Base-by-base conservation (phyloP, 2,329 filamentous ascomycete species). In the Colletotrichum gigasporum region DNA sequence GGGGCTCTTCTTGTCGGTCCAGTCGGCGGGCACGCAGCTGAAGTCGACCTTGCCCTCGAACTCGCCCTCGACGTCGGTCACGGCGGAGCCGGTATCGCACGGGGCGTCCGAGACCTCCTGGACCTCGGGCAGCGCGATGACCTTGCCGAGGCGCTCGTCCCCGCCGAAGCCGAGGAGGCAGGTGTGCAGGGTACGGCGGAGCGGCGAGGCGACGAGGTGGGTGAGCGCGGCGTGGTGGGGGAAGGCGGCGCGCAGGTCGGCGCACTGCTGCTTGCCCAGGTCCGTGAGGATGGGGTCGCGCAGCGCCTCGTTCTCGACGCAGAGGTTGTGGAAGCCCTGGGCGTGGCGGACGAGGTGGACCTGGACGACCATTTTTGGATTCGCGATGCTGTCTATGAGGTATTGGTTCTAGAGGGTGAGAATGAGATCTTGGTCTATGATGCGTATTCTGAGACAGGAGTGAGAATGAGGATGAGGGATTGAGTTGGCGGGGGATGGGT, bases 321-420 rank as follows among this genome's bases (percentile, higher is more conserved):
- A 83, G 72, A 96, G 85, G 77, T 97, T 97, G 84, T 97, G 94
- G 74, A 87, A 88, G 78, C 93, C 94, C 79, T 93, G 83, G 11
- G 90, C 91, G 76, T 93, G 91, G 77, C 91, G 90, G 71, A 93
- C 86, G 69, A 91, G 82, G 76, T 91, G 87, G 68, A 92, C 80
- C 42, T 82, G 86, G 24, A 83, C 81, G 2, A 81, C 74, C 84
- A 87, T 86, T 54, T 39, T 73, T 22, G 30, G 28, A n/a, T 47
- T n/a, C n/a, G n/a, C n/a, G 37, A 34, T 20, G 30, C 9, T 41
- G 14, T 37, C 5, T 26, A 18, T 30, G 18, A 24, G 55, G n/a
- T 14, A 39, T n/a, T n/a, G 26, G 2, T 28, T 5, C 10, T 18
- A 6, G 32, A 39, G 22, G 30, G 39, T 5, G 18, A 3, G 28